Percentiles rank a stretch among this genome's conserved stretches.
phyloP scores from a whole-genome alignment of 306 rosid genomes.

The Lablab purpureus region DNA sequence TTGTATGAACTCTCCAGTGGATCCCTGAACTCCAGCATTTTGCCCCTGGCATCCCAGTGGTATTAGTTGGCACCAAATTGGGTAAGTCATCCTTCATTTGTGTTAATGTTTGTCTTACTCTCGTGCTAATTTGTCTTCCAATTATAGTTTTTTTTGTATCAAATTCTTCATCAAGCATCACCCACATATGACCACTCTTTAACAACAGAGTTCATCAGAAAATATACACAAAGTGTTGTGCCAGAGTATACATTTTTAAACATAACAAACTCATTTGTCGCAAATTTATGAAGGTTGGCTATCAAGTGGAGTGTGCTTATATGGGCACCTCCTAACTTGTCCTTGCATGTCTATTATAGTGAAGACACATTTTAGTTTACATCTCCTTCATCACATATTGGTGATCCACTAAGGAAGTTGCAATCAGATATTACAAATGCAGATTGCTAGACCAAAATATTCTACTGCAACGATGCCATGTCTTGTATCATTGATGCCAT shows the following conservation, averaged over 20 bases:
- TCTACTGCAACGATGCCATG: background rate
- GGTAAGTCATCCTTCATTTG: constrained; percentile 58
- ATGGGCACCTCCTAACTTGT: constrained; percentile 8
- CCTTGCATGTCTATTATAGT: background rate
- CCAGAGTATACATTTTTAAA: background rate
- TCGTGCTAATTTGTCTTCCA: constrained; percentile 9
- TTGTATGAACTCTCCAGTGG: constrained; percentile 70
- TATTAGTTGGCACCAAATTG: constrained; percentile 89
- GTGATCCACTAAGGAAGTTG: constrained; percentile 9
- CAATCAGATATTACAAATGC: constrained; percentile 14
- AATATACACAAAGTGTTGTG: background rate
- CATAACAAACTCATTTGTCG: constrained; percentile 11
- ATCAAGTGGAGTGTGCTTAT: constrained; percentile 3
- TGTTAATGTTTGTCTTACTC: background rate
- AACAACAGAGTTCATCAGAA: constrained; percentile 5
- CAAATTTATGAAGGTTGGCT: background rate
- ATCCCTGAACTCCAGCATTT: constrained; percentile 94
- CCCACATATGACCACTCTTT: constrained; percentile 15
- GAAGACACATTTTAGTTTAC: constrained; percentile 6
- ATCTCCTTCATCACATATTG: constrained; percentile 26
- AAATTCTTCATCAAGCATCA: constrained; percentile 11
- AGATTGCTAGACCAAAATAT: background rate
- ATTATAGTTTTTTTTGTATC: background rate
- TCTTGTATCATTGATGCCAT: background rate
- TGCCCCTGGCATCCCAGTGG: constrained; percentile 86